These are phyloP conservation scores for Carpinus fangiana DNA, from an alignment of 306 rosid species.

Conservation along the genomic window DNA sequence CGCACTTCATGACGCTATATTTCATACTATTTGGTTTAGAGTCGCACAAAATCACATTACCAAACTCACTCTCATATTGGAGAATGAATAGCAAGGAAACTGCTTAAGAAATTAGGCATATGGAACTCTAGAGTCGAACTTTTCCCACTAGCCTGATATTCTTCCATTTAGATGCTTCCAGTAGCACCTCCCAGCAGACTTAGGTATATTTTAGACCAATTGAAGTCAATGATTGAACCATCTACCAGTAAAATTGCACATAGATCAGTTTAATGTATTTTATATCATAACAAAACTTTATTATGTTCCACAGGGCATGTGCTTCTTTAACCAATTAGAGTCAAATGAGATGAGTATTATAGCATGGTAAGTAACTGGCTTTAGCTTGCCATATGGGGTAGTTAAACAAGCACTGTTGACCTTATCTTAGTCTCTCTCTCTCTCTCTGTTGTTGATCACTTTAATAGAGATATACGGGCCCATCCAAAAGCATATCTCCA, in stretches of 20 bases:
- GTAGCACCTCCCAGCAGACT: neutral
- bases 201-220: neutral
- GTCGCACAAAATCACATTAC: too few relatives aligned
- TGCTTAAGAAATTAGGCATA: too few relatives aligned
- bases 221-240: neutral
- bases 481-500: conserved; percentile 5
- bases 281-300: neutral
- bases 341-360: neutral
- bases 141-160: neutral
- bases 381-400: neutral
- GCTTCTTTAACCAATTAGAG: neutral
- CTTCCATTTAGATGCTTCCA: neutral
- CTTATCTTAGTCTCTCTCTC: neutral
- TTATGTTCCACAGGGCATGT: neutral
- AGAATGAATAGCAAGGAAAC: neutral
- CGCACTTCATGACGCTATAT: too few relatives aligned
- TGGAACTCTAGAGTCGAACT: neutral
- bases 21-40: too few relatives aligned
- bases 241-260: too few relatives aligned
- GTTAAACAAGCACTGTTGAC: neutral
- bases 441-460: neutral
- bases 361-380: neutral
- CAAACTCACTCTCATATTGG: too few relatives aligned
- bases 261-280: neutral
- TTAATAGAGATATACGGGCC: neutral